Base-by-base conservation (phyloP, 2,329 filamentous ascomycete species). In the Parascedosporium putredinis region DNA sequence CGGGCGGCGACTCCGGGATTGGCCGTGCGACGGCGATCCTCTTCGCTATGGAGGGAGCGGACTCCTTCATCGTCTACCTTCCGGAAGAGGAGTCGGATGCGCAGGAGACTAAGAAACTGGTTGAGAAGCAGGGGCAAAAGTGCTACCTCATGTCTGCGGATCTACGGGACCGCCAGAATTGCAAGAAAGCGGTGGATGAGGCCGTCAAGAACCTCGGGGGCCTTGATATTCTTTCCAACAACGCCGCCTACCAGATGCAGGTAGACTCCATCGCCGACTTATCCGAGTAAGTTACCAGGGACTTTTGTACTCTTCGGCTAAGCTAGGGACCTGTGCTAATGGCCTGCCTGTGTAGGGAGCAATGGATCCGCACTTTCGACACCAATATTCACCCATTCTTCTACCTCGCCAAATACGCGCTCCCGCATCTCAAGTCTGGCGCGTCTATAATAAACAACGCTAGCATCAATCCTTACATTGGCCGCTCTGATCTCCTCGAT, bases 311-410 rank as follows among this genome's bases (percentile, higher is more conserved):
- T 42, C 14, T 10, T 16, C 10, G n/a, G n/a, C n/a, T n/a, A n/a
- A n/a, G n/a, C n/a, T n/a, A n/a, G n/a, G n/a, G 27, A 31, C 27
- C 55, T 91, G 91, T 63, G 69, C 72, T 40, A 84, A 89, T 42
- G 7, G 27, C 27, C 27, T 31, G 12, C 27, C 12, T 31, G 12
- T n/a, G 8, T 23, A 85, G 89, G 59, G 84, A 88, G 4, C 86
- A 93, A 68, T 93, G 86, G 86, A 58, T 83, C 47, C 72, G 81
- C 52, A 91, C 86, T 0, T 91, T 94, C 67, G 74, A 88, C 65
- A 86, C 81, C 45, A 94, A 93, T 68, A 89, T 93, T 59, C 84
- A 91, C 64, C 77, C 84, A 3, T 84, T 81, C 70, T 93, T 89
- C 72, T 91, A 82, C 68, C 72, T 91, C 31, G 76, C 86, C 53